phyloP scores from a whole-genome alignment of 164 flowering plant species.

The Euptelea pleiosperma region DNA sequence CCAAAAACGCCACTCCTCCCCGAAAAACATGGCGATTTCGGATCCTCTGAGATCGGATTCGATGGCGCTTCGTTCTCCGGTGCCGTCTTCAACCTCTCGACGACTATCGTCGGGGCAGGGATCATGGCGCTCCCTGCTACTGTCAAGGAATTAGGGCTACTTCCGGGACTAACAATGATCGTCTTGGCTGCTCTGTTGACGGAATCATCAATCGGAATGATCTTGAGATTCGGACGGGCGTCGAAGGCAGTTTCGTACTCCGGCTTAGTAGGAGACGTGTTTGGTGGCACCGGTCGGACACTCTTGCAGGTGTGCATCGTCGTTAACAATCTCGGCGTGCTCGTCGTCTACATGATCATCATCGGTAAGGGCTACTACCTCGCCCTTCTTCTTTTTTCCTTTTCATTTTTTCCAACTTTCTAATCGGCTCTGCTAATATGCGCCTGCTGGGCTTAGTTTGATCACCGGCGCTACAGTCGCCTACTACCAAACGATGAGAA shows the following conservation, averaged over 20 bases:
- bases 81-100: slow-evolving; percentile 79
- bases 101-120: slow-evolving; percentile 80
- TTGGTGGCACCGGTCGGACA: slow-evolving; percentile 49
- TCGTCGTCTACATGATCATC: slow-evolving; percentile 84
- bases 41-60: slow-evolving; percentile 29
- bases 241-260: slow-evolving; percentile 49
- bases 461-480: too few relatives aligned
- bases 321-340: slow-evolving; percentile 65
- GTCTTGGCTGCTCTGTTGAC: slow-evolving; percentile 44
- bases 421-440: neutral
- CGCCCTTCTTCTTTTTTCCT: neutral
- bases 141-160: slow-evolving; percentile 55
- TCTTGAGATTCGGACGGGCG: slow-evolving; percentile 50
- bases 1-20: slow-evolving; percentile 48
- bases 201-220: slow-evolving; percentile 53
- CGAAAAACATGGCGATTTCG: slow-evolving; percentile 27
- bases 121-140: slow-evolving; percentile 81
- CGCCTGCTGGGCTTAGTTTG: too few relatives aligned
- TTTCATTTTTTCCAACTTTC: neutral
- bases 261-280: slow-evolving; percentile 50
- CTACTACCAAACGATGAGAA: too few relatives aligned
- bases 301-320: slow-evolving; percentile 56
- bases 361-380: slow-evolving; percentile 40
- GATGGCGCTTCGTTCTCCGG: slow-evolving; percentile 73
- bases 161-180: slow-evolving; percentile 57